Percentiles rank a stretch among this genome's conserved stretches.
phyloP scores from a whole-genome alignment of 1,139 yeast genomes.

The Pichia sp. region DNA sequence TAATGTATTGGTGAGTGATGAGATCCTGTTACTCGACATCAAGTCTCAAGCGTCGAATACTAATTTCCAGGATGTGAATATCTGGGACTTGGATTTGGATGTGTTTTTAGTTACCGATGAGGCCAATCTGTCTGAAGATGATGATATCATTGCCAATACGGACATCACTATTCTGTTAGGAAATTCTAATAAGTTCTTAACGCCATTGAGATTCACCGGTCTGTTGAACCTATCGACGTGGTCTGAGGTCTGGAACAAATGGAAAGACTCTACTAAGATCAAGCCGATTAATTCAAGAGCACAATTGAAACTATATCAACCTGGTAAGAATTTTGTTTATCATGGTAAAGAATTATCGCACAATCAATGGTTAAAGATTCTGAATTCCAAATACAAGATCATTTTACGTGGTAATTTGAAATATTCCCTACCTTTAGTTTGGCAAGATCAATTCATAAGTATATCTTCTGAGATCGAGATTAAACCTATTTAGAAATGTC shows the following conservation, averaged over 20 bases:
- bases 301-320: constrained; percentile 67
- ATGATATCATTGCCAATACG: constrained; percentile 4
- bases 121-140: constrained; percentile 11
- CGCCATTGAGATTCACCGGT: constrained; percentile 72
- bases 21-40: constrained; percentile 77
- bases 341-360: constrained; percentile 40
- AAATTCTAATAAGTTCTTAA: constrained; percentile 59
- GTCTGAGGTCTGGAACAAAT: constrained; percentile 38
- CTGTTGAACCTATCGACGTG: constrained; percentile 25
- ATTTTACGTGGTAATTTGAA: constrained; percentile 78
- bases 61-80: constrained; percentile 69
- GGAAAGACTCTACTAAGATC: constrained; percentile 43
- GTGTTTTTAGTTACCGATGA: constrained; percentile 53
- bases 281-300: constrained; percentile 49
- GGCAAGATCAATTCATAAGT: constrained; percentile 28
- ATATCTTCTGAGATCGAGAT: constrained; percentile 28
- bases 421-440: constrained; percentile 63
- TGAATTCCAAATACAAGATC: constrained; percentile 76
- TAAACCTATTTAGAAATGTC: no score
- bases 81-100: constrained; percentile 72
- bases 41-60: constrained; percentile 77
- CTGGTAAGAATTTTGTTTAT: constrained; percentile 54
- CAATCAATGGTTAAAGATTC: constrained; percentile 69
- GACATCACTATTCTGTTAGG: constrained; percentile 70
- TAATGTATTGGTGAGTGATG: constrained; percentile 76